A percentile compares a stretch with the other conserved stretches of the same genome.
Conservation (phyloP, 805 yeast species). For the Ogataea dorogensis region DNA sequence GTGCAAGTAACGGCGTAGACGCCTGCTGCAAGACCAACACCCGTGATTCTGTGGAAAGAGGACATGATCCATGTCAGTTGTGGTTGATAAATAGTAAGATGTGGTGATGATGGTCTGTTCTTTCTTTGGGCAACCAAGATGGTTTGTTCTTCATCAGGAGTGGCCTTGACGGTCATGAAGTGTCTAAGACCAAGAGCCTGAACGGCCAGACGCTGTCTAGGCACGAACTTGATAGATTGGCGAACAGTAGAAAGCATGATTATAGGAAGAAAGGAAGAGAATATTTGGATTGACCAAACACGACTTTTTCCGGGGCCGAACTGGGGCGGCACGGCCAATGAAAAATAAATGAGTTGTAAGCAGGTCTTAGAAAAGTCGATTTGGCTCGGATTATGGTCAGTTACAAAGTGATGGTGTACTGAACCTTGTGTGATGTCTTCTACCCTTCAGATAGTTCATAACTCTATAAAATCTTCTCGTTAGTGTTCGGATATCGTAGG, state of each 20-base stretch:
- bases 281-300: slow-evolving; percentile 1
- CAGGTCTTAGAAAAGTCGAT: no score
- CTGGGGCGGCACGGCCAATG: slow-evolving; percentile 4
- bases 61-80: slow-evolving; percentile 86
- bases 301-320: slow-evolving; percentile 16
- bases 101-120: slow-evolving; percentile 89
- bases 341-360: slow-evolving; percentile 4
- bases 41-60: slow-evolving; percentile 81
- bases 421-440: no score
- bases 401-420: no score
- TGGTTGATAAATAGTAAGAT: slow-evolving; percentile 84
- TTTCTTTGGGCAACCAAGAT: slow-evolving; percentile 78
- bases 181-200: slow-evolving; percentile 27
- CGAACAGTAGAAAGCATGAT: slow-evolving; percentile 21
- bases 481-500: slow-evolving; percentile 1
- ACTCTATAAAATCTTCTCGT: no score
- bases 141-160: slow-evolving; percentile 62
- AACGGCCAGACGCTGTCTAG: slow-evolving; percentile 5
- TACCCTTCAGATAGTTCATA: no score
- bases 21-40: slow-evolving; percentile 75
- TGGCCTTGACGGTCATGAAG: slow-evolving; percentile 46
- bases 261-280: slow-evolving; percentile 3
- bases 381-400: no score
- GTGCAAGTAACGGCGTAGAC: slow-evolving; percentile 76
- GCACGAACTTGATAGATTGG: slow-evolving; percentile 22